A percentile compares a stretch with the other conserved stretches of the same genome.
These are phyloP conservation scores for Fraxinus platypoda DNA, from an alignment of 305 asterid genomes.

Conservation along the genomic window DNA sequence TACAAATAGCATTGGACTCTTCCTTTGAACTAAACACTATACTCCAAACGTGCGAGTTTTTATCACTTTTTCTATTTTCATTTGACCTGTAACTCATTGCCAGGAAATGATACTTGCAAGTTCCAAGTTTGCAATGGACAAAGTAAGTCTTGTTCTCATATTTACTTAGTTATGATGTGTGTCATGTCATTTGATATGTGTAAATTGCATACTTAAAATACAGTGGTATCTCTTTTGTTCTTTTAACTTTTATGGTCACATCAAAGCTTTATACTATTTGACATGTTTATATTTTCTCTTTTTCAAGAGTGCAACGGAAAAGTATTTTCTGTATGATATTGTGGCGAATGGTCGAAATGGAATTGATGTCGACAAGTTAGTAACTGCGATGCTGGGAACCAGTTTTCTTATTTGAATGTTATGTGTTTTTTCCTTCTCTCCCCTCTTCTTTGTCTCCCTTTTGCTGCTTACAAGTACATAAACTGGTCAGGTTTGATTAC, in stretches of 20 bases:
- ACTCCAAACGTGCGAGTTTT: constrained; percentile 2
- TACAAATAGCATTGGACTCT: background rate
- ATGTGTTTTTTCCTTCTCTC: background rate
- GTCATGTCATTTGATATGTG: background rate
- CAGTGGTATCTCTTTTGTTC: background rate
- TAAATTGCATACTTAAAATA: background rate
- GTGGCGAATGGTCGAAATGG: constrained; percentile 99
- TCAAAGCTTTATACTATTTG: background rate
- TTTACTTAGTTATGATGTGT: background rate
- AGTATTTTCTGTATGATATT: constrained; percentile 77
- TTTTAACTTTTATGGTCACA: background rate
- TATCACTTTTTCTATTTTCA: background rate
- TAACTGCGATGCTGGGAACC: constrained; percentile 27
- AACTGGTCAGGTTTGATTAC: constrained; percentile 72
- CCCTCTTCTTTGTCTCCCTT: background rate
- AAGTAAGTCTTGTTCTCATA: constrained; percentile 40
- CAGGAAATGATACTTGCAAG: constrained; percentile 96
- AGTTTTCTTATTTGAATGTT: constrained; percentile 11
- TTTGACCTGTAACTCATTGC: constrained; percentile 21
- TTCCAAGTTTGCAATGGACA: constrained; percentile 45
- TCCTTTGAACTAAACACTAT: background rate
- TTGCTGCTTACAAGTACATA: background rate
- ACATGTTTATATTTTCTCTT: constrained; percentile 24
- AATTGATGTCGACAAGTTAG: constrained; percentile 97
- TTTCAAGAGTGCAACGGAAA: constrained; percentile 69